Percentiles rank a stretch among this genome's conserved stretches.
Conservation (phyloP, 805 yeast genomes). For the Tetrapisispora nanseiensis region DNA sequence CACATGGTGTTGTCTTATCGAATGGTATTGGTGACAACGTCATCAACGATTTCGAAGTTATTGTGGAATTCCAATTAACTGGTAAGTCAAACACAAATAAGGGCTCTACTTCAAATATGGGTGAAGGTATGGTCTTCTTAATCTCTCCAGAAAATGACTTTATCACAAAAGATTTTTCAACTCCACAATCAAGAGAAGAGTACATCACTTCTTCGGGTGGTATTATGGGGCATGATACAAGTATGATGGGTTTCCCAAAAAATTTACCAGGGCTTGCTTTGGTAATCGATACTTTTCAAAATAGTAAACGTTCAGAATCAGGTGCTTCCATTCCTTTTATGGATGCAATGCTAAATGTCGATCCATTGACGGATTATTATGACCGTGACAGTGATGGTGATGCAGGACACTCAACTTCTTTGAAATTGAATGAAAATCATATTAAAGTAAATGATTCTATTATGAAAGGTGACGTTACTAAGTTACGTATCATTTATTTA, state of each 20-base stretch:
- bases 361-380: slow-evolving; percentile 19
- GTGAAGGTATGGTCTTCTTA: slow-evolving; percentile 24
- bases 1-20: slow-evolving; percentile 21
- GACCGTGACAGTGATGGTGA: slow-evolving; percentile 20
- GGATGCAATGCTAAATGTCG: slow-evolving; percentile 18
- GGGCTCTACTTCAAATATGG: slow-evolving; percentile 6
- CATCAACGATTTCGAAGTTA: slow-evolving; percentile 25
- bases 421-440: slow-evolving; percentile 11
- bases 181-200: slow-evolving; percentile 17
- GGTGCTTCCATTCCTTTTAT: slow-evolving; percentile 30
- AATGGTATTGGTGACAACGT: slow-evolving; percentile 28
- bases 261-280: slow-evolving; percentile 26
- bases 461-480: slow-evolving; percentile 13
- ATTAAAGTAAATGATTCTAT: slow-evolving; percentile 13
- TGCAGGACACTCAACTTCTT: slow-evolving; percentile 10
- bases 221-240: slow-evolving; percentile 12
- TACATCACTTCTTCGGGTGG: slow-evolving; percentile 24
- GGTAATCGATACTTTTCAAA: slow-evolving; percentile 20
- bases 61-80: slow-evolving; percentile 13
- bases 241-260: slow-evolving; percentile 27
- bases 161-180: slow-evolving; percentile 14
- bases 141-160: slow-evolving; percentile 26
- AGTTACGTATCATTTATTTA: slow-evolving; percentile 18
- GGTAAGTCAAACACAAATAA: not conserved
- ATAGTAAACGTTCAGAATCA: slow-evolving; percentile 27